Conservation (phyloP, 2,329 filamentous ascomycete species). For the Metarhizium sp. region DNA sequence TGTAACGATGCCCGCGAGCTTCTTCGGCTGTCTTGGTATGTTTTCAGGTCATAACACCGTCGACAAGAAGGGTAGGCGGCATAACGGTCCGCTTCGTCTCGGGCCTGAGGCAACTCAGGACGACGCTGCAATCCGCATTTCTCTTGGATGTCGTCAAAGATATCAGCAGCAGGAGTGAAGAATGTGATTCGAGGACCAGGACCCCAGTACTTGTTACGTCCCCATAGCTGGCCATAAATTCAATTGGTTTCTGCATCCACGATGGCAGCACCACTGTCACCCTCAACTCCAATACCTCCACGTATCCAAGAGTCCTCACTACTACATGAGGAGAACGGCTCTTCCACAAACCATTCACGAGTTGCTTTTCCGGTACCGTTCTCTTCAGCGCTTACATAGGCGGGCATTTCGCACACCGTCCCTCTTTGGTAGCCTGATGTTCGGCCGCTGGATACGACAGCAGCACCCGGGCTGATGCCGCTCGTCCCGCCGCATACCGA, state of each 20-base stretch:
- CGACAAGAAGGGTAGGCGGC: constrained; percentile 11
- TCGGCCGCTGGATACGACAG: constrained; percentile 30
- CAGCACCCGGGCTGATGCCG: constrained; percentile 12
- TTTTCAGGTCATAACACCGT: too few species aligned
- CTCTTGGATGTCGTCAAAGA: constrained; percentile 37
- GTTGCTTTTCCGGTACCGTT: constrained; percentile 33
- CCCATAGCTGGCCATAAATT: constrained; percentile 35
- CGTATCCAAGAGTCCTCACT: constrained; percentile 35
- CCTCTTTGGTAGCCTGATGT: constrained; percentile 34
- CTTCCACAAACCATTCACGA: constrained; percentile 36
- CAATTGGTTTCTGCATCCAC: constrained; percentile 29
- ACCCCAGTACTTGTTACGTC: constrained; percentile 33
- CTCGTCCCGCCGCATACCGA: too few species aligned
- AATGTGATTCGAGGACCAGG: constrained; percentile 29
- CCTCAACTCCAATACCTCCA: constrained; percentile 34
- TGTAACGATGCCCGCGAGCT: too few species aligned
- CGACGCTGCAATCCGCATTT: constrained; percentile 28
- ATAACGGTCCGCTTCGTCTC: constrained; percentile 30
- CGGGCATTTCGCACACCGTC: constrained; percentile 32
- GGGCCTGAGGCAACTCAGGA: constrained; percentile 30
- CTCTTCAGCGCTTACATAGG: constrained; percentile 27
- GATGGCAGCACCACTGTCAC: constrained; percentile 34
- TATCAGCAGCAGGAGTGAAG: constrained; percentile 34
- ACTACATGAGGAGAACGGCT: constrained; percentile 22
- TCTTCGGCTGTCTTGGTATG: too few species aligned